Base-by-base conservation (phyloP, 1,284 basidiomycete genomes). In the Gomphus bonarii region DNA sequence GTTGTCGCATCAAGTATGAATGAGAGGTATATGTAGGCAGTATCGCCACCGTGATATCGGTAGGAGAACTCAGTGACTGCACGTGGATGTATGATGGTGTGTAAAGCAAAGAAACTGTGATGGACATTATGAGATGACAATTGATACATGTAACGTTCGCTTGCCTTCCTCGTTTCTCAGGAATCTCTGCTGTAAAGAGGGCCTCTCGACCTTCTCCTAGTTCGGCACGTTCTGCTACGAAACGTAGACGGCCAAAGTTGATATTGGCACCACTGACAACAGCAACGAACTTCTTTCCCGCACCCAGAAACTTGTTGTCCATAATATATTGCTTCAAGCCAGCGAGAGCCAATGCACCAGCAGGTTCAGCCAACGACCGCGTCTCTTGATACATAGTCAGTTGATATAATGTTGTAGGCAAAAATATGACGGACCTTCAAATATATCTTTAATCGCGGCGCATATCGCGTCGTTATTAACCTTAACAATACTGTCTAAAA, bases 381-480 rank as follows among this genome's bases (percentile, higher is more conserved):
- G 94, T 97, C 68, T 97, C 94, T 97, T 64, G 6, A 50, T 52
- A 6, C 54, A 35, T 18, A 31, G 35, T 36, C 57, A 25, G 56
- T 50, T 40, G 49, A 16, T 16, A 22, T 50, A 46, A 36, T 3
- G 46, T 9, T 5, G 28, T 20, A 49, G 20, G 22, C 33, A 44
- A 22, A 55, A 5, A 25, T 49, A 35, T 30, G 43, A 65, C 72
- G 62, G 61, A 92, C 94, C 95, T 77, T 99, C 95, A 66, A 98
- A 99, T 28, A 98, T 87, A 67, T 99, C 97, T 72, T 98, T 98
- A 74, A 99, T 98, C 16, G 95, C 94, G 3, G 97, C 97, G 68
- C 97, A 99, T 57, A 99, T 85, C 69, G 97, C 97, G 67, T 99
- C 97, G 62, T 97, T 99, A 68, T 88, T 83, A 20, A 90, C 91